Evolutionary conservation across 192 early-diverging fungal species (phyloP), one percentile per base, ranked within the genome.

Genomic region (Rhizophagus sp.): DNA sequence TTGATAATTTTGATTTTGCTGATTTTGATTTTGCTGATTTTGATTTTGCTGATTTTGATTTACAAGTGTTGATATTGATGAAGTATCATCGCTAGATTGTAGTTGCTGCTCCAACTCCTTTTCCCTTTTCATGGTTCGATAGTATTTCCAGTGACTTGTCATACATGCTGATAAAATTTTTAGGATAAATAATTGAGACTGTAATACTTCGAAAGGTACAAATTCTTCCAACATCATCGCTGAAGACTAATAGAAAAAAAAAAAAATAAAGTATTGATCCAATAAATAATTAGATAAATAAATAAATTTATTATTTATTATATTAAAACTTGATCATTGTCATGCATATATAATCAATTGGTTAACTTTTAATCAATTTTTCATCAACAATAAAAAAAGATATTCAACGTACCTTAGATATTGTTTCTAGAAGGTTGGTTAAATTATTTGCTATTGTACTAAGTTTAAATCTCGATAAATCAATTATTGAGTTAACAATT

Each of bases 111-210:
- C 78, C 24, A 82, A 65, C 11, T 87, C 89, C n/a, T 79, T 82
- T 8, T 87, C 89, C n/a, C 80, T 82, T 44, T 78, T 75, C 11
- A 71, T n/a, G 50, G 83, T 88, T 74, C 89, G 89, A 79, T 90
- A 89, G 82, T 87, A 89, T 75, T 96, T 91, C 96, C 96, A 96
- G 82, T 95, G 89, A 73, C 92, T 92, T 49, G 93, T 91, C 91
- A 96, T 94, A 82, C 95, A 96, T 75, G 92, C 91, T 3, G 93
- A 93, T 33, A 97, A 84, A 61, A 98, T 87, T 75, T 93, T 88
- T 69, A 97, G 88, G 17, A 97, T 82, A 80, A 96, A 95, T 13
- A 96, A 87, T 82, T 96, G 96, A 22, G 95, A 96, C 80, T 98
- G 94, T 80, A 95, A 89, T 36, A 92, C 87, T 62, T 95, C 88